Conservation (phyloP, 768 basidiomycete species). For the Lactarius deliciosus region DNA sequence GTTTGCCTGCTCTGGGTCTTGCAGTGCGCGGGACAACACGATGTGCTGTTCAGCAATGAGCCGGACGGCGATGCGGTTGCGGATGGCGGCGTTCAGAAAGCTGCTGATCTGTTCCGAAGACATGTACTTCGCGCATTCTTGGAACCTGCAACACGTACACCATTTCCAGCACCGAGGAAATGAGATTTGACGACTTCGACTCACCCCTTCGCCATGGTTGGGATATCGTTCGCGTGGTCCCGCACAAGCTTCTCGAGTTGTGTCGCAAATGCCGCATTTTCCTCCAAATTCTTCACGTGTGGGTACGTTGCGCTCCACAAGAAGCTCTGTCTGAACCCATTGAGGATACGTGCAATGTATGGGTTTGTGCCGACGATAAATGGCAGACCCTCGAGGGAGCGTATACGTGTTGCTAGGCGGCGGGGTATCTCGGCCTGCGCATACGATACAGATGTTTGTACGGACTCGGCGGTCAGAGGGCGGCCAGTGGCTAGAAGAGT, state of each 20-base stretch:
- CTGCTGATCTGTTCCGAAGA: constrained; percentile 72
- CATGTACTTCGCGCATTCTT: constrained; percentile 84
- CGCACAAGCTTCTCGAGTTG: constrained; percentile 71
- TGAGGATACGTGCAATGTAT: constrained; percentile 69
- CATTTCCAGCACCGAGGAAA: constrained; percentile 1
- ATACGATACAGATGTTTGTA: constrained; percentile 72
- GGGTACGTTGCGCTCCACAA: constrained; percentile 66
- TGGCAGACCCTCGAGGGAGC: constrained; percentile 71
- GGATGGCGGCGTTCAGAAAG: constrained; percentile 83
- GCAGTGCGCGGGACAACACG: constrained; percentile 69
- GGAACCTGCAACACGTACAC: constrained; percentile 54
- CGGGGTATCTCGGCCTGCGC: constrained; percentile 75
- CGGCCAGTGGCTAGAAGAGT: constrained; percentile 74
- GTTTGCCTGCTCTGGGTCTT: constrained; percentile 39
- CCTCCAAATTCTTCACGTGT: constrained; percentile 59
- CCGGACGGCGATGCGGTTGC: constrained; percentile 82
- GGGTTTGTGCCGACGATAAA: constrained; percentile 91
- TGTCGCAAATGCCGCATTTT: constrained; percentile 67
- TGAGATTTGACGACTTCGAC: constrained; percentile 16
- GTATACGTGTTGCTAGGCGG: constrained; percentile 71
- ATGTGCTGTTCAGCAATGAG: constrained; percentile 92
- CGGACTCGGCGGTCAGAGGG: constrained; percentile 66
- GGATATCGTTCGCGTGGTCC: constrained; percentile 83
- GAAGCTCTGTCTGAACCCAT: constrained; percentile 70
- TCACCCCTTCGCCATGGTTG: constrained; percentile 87